Evolutionary conservation across 139 green algal genomes (phyloP).

Genomic region (Volvox africanus): DNA sequence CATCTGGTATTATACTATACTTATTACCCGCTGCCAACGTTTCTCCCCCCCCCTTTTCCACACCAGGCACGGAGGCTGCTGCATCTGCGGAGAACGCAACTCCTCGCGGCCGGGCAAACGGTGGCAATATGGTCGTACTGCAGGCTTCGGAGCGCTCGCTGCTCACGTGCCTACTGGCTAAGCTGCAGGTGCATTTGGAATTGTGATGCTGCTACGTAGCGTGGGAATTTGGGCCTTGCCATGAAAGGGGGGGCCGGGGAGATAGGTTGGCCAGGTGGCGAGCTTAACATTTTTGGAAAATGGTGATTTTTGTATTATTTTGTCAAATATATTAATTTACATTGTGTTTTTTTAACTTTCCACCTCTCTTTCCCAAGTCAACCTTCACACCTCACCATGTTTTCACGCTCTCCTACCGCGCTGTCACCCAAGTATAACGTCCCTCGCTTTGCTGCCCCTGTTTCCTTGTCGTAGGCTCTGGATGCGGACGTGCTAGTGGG

Average conservation of each 20-base stretch:
- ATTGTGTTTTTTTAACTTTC: not conserved
- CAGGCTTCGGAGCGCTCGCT: conserved; percentile 88
- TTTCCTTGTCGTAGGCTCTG: conserved; percentile 55
- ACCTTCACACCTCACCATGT: not conserved
- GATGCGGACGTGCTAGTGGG: conserved; percentile 96
- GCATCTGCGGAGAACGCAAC: conserved; percentile 76
- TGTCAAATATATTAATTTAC: no score
- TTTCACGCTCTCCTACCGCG: not conserved
- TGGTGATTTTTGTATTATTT: no score
- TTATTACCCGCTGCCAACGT: not conserved
- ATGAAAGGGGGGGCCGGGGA: no score
- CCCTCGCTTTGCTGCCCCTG: not conserved
- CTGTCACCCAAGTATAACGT: no score
- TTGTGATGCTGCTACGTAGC: not conserved
- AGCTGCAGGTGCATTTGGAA: conserved; percentile 63
- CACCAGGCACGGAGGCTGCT: conserved; percentile 87
- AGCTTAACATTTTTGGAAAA: no score
- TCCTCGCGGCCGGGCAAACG: conserved; percentile 74
- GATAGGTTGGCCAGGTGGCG: no score
- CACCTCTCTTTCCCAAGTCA: not conserved
- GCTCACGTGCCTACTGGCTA: conserved; percentile 89
- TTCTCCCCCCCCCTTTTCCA: not conserved
- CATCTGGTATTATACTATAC: no score
- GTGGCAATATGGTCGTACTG: conserved; percentile 75
- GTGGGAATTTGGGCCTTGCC: no score